A percentile compares a stretch with the other conserved stretches of the same genome.
phyloP scores from a whole-genome alignment of 1,139 yeast species.

The Yamadazyma triangularis region DNA sequence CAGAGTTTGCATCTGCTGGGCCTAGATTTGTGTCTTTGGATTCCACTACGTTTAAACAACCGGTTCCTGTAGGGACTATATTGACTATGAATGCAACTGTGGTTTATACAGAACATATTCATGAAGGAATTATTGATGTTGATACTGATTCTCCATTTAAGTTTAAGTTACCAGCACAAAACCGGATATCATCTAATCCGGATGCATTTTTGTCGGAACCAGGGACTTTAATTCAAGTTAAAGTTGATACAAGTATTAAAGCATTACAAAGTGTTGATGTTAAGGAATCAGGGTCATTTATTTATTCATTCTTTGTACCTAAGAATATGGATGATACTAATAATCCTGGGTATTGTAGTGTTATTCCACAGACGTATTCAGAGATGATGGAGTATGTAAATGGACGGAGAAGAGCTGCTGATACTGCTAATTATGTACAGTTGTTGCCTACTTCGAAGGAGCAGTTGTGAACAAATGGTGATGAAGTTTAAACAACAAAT shows the following conservation, averaged over 20 bases:
- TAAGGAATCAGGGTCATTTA: conserved; percentile 80
- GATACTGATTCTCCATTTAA: conserved; percentile 39
- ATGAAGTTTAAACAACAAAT: too few species aligned
- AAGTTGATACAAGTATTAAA: conserved; percentile 78
- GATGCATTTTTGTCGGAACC: conserved; percentile 65
- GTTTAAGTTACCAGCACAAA: conserved; percentile 54
- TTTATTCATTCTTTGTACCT: conserved; percentile 84
- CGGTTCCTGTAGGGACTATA: conserved; percentile 93
- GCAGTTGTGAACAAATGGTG: conserved; percentile 1
- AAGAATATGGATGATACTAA: conserved; percentile 39
- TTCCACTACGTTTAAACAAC: conserved; percentile 85
- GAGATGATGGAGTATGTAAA: conserved; percentile 92
- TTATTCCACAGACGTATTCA: conserved; percentile 79
- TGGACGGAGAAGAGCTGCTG: conserved; percentile 85
- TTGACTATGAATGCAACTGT: conserved; percentile 76
- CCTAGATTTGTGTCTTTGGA: conserved; percentile 89
- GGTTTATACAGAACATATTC: conserved; percentile 74
- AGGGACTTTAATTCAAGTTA: conserved; percentile 87
- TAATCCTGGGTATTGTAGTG: conserved; percentile 51
- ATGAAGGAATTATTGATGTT: conserved; percentile 25
- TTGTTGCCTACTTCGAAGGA: conserved; percentile 24
- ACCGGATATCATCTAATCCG: conserved; percentile 47
- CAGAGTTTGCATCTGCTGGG: conserved; percentile 76
- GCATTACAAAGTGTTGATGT: conserved; percentile 56
- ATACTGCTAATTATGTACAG: conserved; percentile 68